Evolutionary conservation across 108 stramenopile genomes (phyloP), one percentile per base, ranked within the genome.

Genomic region (Schizochytrium sp.): DNA sequence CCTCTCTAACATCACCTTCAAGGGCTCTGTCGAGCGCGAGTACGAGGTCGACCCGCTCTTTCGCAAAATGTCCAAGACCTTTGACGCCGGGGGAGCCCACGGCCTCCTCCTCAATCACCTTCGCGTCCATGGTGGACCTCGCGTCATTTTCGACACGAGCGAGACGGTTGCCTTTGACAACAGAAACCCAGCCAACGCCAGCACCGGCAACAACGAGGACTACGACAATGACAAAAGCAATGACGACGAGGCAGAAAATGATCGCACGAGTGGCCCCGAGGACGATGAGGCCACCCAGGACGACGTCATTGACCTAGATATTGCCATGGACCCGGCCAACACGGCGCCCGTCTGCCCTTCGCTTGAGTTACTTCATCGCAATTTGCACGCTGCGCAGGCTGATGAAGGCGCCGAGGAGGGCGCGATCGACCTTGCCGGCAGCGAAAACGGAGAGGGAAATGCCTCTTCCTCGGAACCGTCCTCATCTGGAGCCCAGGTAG

Each of bases 21-120:
- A 92, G 92, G 10, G 51, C 25, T 95, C 96, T 89, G 93, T 97
- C 14, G 98, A 98, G 89, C 93, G 96, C 2, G 98, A 96, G n/a
- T 97, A 95, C 92, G 97, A 96, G 87, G 96, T 97, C 91, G 98
- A 98, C 91, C 98, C 98, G 44, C 93, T 98, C 69, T 99, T 99
- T 90, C 97, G 96, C 93, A 97, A 97, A 91, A 98, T 99, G 98
- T 96, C 96, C 87, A 96, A 97, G 89, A 94, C 95, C 5, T 98
- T 99, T 88, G 98, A 99, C 87, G 98, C 97, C 92, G 98, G 97
- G 25, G 98, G 97, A n/a, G 98, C 98, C 51, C 96, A 96, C 89
- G 98, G 98, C 14, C 94, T 99, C 58, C 92, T 99, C 5, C 93
- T 98, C 44, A 95, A 94, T n/a, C 97, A 98, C 92, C 95, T 99